Conservation (phyloP, 1,284 basidiomycete genomes). For the Gymnopus androsaceus region DNA sequence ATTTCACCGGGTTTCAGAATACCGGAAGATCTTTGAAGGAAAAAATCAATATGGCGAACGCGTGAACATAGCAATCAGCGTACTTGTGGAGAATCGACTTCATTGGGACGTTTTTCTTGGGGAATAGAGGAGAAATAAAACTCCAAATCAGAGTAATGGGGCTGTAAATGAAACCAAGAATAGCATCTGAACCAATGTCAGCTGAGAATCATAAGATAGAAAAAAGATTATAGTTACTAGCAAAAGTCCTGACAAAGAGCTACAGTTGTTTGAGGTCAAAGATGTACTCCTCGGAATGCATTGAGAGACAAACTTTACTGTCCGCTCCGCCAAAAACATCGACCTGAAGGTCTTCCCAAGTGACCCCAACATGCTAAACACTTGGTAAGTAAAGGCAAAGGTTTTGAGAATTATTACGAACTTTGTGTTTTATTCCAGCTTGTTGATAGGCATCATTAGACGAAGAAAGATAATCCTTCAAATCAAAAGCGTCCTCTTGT, state of each 20-base stretch:
- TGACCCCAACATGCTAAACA: slow-evolving; percentile 69
- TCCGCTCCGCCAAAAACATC: slow-evolving; percentile 65
- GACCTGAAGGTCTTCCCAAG: slow-evolving; percentile 77
- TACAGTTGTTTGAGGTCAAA: slow-evolving; percentile 28
- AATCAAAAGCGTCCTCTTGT: slow-evolving; percentile 51
- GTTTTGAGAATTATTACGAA: slow-evolving; percentile 19
- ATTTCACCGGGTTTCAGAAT: slow-evolving; percentile 67
- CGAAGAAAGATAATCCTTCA: slow-evolving; percentile 75
- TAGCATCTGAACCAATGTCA: slow-evolving; percentile 50
- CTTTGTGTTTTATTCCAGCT: slow-evolving; percentile 80
- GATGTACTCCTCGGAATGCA: background rate
- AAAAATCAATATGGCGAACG: too few relatives aligned
- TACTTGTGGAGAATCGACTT: slow-evolving; percentile 70
- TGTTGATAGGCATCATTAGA: slow-evolving; percentile 66
- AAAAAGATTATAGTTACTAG: slow-evolving; percentile 38
- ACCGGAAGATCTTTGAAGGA: slow-evolving; percentile 61
- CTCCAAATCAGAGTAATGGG: slow-evolving; percentile 55
- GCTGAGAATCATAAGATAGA: slow-evolving; percentile 13
- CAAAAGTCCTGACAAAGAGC: slow-evolving; percentile 70
- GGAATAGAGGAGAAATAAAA: slow-evolving; percentile 53
- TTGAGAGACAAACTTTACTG: slow-evolving; percentile 49
- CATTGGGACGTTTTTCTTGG: slow-evolving; percentile 46
- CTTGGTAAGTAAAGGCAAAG: slow-evolving; percentile 1
- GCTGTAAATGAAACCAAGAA: slow-evolving; percentile 56
- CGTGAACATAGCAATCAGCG: too few relatives aligned